These are phyloP conservation scores for Podaxis rugospora DNA, from an alignment of 768 basidiomycete species.

Conservation along the genomic window DNA sequence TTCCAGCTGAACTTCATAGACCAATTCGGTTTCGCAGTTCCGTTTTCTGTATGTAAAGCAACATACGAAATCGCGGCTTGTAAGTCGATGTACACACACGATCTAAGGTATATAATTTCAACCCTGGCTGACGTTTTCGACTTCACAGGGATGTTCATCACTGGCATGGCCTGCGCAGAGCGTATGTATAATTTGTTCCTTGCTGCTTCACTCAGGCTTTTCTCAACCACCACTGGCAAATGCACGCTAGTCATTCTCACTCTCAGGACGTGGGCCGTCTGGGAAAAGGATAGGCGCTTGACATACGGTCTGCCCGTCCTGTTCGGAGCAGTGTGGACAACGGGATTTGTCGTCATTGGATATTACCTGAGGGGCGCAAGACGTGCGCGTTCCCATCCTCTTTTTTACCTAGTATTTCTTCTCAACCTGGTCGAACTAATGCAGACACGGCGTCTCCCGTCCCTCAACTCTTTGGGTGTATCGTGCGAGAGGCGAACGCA, in stretches of 20 bases:
- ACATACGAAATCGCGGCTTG: slow-evolving; percentile 8
- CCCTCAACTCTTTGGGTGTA: slow-evolving; percentile 8
- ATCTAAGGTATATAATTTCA: neutral
- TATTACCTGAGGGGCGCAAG: neutral
- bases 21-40: slow-evolving; percentile 6
- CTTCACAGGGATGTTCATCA: slow-evolving; percentile 8
- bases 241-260: slow-evolving; percentile 6
- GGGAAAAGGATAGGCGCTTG: slow-evolving; percentile 6
- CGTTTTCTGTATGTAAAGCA: neutral
- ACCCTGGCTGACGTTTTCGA: neutral
- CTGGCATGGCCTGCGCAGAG: slow-evolving; percentile 11
- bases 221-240: neutral
- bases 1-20: neutral
- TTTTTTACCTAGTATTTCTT: neutral
- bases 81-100: neutral
- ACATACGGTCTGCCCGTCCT: neutral
- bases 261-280: slow-evolving; percentile 11
- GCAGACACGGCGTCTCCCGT: slow-evolving; percentile 6
- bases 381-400: neutral
- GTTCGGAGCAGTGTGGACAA: neutral
- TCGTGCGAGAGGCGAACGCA: neutral
- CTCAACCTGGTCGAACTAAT: neutral
- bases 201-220: neutral
- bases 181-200: neutral
- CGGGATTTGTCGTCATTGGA: slow-evolving; percentile 3